Base-by-base conservation (phyloP, 2,329 filamentous ascomycete genomes). In the Ceratocystis eucalypticola region DNA sequence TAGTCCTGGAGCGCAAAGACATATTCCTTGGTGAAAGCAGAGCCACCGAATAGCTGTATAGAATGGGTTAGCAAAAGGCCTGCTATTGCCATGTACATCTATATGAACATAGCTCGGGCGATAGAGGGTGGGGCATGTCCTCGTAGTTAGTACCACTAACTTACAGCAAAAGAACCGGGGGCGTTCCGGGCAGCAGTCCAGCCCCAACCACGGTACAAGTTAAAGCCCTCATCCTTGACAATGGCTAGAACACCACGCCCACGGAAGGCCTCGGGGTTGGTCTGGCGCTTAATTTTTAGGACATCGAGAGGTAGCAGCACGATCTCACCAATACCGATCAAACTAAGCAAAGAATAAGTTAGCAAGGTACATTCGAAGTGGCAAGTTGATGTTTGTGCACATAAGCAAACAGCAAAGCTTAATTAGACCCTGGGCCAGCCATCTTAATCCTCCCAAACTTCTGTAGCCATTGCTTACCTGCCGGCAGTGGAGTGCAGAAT, bases 221-320 rank as follows among this genome's bases (percentile, higher is more conserved):
- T 91, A 73, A 97, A 95, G 45, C 94, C 94, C 77, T 99, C 94
- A 74, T 99, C 94, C 68, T 84, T 83, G 69, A 99, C 83, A 70
- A 99, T 97, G 77, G 83, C 88, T 74, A 97, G 79, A 68, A 99
- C 82, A 69, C 94, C 94, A 73, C 94, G 89, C 71, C 93, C 93
- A 71, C 91, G 86, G 86, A 99, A 99, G 45, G 94, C 92, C 74
- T 97, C 94, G 50, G 94, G 94, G 82, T 99, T 99, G 71, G 94
- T 99, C 80, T 99, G 94, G 73, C 94, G 87, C 84, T 99, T 99
- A 80, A 99, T 99, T 84, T 99, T 99, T 70, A 99, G 84, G 48
- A 99, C 93, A 72, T 99, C 94, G 69, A 99, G 85, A 53, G 94
- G 94, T 50, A 99, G 84, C 37, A 99, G 84, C 68, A 99, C 84